Percentiles rank a stretch among this genome's conserved stretches.
Evolutionary conservation across 208 protist species (phyloP).

Genomic region (Phytomonas sp.): DNA sequence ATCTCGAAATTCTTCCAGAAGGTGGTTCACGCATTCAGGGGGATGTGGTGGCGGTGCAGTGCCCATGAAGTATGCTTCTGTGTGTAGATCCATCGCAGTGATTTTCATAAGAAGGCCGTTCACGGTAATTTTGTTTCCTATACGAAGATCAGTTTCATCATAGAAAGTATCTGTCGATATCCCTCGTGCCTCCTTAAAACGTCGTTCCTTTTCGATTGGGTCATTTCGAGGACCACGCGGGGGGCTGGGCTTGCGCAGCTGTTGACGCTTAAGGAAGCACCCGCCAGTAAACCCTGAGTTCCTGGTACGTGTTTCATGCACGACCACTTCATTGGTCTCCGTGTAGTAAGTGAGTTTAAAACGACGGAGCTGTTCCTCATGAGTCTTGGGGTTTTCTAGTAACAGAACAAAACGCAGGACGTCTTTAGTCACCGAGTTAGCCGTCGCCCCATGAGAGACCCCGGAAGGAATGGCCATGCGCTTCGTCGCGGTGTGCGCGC

Average conservation of each 20-base stretch:
- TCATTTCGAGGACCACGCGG: constrained; percentile 32
- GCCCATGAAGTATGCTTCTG: constrained; percentile 47
- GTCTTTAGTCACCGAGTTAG: constrained; percentile 19
- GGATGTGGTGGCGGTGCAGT: constrained; percentile 22
- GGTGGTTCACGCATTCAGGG: constrained; percentile 29
- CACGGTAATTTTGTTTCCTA: constrained; percentile 62
- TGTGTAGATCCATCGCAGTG: constrained; percentile 72
- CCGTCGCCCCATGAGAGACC: neutral
- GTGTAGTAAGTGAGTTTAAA: constrained; percentile 83
- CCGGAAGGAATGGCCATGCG: neutral
- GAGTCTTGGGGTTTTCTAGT: constrained; percentile 34
- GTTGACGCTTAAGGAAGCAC: constrained; percentile 65
- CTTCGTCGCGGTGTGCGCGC: constrained; percentile 27
- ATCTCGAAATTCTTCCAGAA: constrained; percentile 55
- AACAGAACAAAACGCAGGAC: constrained; percentile 68
- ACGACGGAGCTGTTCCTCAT: constrained; percentile 47
- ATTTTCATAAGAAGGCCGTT: constrained; percentile 67
- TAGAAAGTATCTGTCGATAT: constrained; percentile 22
- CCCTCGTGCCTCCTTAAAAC: constrained; percentile 5
- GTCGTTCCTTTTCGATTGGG: constrained; percentile 9
- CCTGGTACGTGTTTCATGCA: constrained; percentile 55
- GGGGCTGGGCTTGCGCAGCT: constrained; percentile 45
- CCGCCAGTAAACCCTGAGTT: constrained; percentile 75
- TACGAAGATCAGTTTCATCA: constrained; percentile 46
- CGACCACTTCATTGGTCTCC: constrained; percentile 82